Base-by-base conservation (phyloP, 192 early-diverging fungal species). In the Kickxella alabastrina region DNA sequence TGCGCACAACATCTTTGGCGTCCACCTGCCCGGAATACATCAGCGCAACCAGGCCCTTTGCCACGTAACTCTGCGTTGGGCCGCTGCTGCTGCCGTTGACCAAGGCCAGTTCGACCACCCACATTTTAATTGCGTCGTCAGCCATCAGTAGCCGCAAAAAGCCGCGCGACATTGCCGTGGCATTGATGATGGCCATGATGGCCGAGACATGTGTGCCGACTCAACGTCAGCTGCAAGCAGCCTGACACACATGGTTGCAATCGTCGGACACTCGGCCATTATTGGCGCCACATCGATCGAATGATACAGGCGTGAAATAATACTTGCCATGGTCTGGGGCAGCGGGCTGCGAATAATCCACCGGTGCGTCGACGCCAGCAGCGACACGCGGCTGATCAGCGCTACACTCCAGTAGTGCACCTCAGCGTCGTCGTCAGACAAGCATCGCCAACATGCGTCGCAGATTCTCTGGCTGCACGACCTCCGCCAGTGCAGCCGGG, bases 341-440 rank as follows among this genome's bases (percentile, higher is more conserved):
- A 76, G 34, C 12, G 73, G 66, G 42, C 73, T 69, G 32, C 19
- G 46, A 17, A 76, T 21, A 6, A 76, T 68, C 61, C 66, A 69
- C 39, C 18, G 19, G 54, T 76, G 73, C n/a, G 66, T 53, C 7
- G 43, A n/a, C 36, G 59, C 54, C 25, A 37, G 50, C 12, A 43
- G 18, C 6, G 73, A 45, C 8, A 59, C 46, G 4, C 49, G 52
- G 26, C 54, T 53, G 29, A 65, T 52, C 43, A 76, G 62, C 25
- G 54, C 49, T 12, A 69, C 43, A 34, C 52, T 49, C 61, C 73
- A 76, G 39, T 64, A 59, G 27, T 65, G 61, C 21, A 60, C 51
- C 4, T 69, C 73, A 13, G 49, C 26, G 38, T 76, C 73, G 14
- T 60, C 62, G 23, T 34, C 46, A 18, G 48, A 62, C 52, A 35